Base-by-base conservation (phyloP, 805 yeast species). In the Cyberlindnera mycetangii region DNA sequence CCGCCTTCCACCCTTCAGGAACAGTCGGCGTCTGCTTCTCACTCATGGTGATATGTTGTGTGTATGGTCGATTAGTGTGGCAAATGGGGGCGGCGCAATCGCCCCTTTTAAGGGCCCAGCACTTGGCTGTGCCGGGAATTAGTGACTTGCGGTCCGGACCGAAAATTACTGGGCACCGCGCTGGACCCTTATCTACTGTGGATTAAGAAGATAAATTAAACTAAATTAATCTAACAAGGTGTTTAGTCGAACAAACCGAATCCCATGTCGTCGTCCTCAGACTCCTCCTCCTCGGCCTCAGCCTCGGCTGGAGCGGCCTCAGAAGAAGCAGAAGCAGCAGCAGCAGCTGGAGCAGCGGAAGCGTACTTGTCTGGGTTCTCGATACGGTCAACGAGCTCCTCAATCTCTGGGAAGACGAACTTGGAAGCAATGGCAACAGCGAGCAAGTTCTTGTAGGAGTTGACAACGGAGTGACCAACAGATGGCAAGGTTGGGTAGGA, bases 321-420 rank as follows among this genome's bases (percentile, higher is more conserved):
- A 50, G 75, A 85, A 52, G 78, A 85, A 50, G 87, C 80, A 50
- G 79, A 79, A 64, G 87, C 80, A 63, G 95, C 88, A 69, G 85
- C 85, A 66, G 97, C 97, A 71, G 76, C 97, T 66, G 98, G 96
- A 67, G 97, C 97, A 76, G 97, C 95, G 68, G 98, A 85, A 70
- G 98, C 99, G 78, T 92, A 93, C 74, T 96, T 96, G 58, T 93
- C 98, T 74, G 99, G 99, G 95, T 93, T 92, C 74, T 96, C 98
- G 67, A 93, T 80, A 80, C 98, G 88, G 86, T 93, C 99, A 86
- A 89, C 89, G 80, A 93, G 84, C 61, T 92, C 90, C 81, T 90
- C 99, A 62, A 96, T 87, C 75, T 96, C 98, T 78, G 95, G 97
- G 80, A 85, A 93, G 69, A 97, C 86, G 88, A 90, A 93, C 74